Conservation (phyloP, 2,329 filamentous ascomycete genomes). For the Sporothrix curviconia region DNA sequence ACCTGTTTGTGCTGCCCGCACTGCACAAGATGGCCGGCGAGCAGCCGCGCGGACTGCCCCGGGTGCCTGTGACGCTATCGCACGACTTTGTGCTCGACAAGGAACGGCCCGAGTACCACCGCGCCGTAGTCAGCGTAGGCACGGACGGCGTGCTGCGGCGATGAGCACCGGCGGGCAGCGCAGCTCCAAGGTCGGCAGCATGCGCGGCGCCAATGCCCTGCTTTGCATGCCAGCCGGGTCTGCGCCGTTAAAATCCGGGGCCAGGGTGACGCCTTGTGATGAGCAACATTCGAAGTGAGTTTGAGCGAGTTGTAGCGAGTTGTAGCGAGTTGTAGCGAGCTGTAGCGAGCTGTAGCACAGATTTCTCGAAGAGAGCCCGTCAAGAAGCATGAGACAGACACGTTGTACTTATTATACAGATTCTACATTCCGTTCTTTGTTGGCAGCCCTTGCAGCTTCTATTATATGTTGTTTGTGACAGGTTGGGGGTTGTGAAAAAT, state of each 20-base stretch:
- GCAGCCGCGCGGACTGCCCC: slow-evolving; percentile 60
- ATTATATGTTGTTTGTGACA: background rate
- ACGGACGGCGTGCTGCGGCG: slow-evolving; percentile 65
- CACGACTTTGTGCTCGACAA: slow-evolving; percentile 70
- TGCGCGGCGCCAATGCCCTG: slow-evolving; percentile 82
- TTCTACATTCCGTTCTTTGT: background rate
- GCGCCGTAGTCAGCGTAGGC: slow-evolving; percentile 63
- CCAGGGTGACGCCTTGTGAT: slow-evolving; percentile 75
- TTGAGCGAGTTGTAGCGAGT: slow-evolving; percentile 21
- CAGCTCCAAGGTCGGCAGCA: slow-evolving; percentile 81
- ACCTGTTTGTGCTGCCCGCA: slow-evolving; percentile 86
- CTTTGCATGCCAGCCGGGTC: slow-evolving; percentile 64
- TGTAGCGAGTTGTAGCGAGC: slow-evolving; percentile 19
- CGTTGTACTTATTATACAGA: slow-evolving; percentile 6
- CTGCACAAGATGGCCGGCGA: slow-evolving; percentile 72
- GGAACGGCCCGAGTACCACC: slow-evolving; percentile 80
- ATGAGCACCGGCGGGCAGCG: slow-evolving; percentile 83
- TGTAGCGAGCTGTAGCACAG: slow-evolving; percentile 15
- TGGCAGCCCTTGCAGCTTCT: slow-evolving; percentile 1
- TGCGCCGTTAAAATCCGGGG: slow-evolving; percentile 60
- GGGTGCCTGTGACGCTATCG: slow-evolving; percentile 62
- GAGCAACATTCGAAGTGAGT: slow-evolving; percentile 38
- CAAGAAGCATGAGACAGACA: background rate
- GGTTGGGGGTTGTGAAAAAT: background rate
- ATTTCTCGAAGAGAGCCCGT: background rate